Conservation (phyloP, 2,329 filamentous ascomycete genomes). For the Seiridium cupressi region DNA sequence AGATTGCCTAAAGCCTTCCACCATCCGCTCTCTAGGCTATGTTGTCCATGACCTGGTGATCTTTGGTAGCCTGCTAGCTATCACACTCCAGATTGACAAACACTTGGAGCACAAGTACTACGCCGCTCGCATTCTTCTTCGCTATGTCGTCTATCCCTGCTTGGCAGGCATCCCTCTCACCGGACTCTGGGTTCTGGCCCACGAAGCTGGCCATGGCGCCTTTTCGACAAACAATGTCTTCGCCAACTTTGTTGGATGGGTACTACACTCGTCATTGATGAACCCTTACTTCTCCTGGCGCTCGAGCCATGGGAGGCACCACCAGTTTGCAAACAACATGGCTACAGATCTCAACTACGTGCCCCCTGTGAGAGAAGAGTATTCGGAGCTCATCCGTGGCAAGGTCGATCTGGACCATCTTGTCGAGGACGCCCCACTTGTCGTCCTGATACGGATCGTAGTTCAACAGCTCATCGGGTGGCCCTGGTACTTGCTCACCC, state of each 20-base stretch:
- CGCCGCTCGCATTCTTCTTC: constrained; percentile 35
- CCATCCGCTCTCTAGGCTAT: constrained; percentile 49
- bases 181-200: constrained; percentile 69
- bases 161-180: constrained; percentile 63
- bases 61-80: constrained; percentile 44
- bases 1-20: constrained; percentile 57
- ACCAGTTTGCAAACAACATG: constrained; percentile 17
- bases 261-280: constrained; percentile 13
- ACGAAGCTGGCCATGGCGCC: constrained; percentile 67
- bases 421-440: constrained; percentile 60
- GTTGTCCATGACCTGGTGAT: constrained; percentile 53
- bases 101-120: constrained; percentile 34
- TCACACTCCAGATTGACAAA: constrained; percentile 50
- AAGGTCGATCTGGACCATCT: constrained; percentile 10
- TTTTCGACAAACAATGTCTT: constrained; percentile 53
- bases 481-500: constrained; percentile 61
- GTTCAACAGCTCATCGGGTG: constrained; percentile 63
- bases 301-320: constrained; percentile 15
- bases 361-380: constrained; percentile 10
- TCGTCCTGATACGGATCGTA: constrained; percentile 50
- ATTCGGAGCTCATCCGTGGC: constrained; percentile 6
- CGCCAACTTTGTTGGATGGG: constrained; percentile 49
- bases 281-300: constrained; percentile 13
- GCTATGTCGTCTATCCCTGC: constrained; percentile 59
- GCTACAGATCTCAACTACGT: constrained; percentile 16